Evolutionary conservation across 805 yeast species (phyloP).

Genomic region (Candida golubevii): DNA sequence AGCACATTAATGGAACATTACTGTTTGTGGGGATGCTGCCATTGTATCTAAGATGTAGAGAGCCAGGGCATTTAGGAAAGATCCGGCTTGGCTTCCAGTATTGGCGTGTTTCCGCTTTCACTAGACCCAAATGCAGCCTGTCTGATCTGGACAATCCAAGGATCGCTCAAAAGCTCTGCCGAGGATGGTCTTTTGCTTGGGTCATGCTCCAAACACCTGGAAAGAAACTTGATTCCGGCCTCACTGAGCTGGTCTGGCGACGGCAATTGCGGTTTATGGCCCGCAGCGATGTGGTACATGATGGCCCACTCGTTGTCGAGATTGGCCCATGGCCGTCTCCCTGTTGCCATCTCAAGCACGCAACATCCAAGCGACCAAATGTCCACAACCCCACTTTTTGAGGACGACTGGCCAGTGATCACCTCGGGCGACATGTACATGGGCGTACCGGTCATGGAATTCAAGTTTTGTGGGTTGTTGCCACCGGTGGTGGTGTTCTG

Average conservation of each 20-base stretch:
- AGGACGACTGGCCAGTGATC: conserved; percentile 68
- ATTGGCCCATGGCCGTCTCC: conserved; percentile 94
- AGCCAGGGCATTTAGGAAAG: neutral
- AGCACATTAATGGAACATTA: too few relatives aligned
- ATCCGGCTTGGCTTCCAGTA: conserved; percentile 23
- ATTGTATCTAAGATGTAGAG: conserved; percentile 3
- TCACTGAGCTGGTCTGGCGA: conserved; percentile 69
- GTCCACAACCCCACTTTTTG: conserved; percentile 66
- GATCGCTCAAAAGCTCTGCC: conserved; percentile 77
- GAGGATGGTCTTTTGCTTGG: conserved; percentile 81
- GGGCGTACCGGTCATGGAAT: conserved; percentile 84
- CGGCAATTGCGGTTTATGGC: conserved; percentile 86
- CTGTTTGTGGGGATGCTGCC: neutral
- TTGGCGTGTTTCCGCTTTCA: conserved; percentile 33
- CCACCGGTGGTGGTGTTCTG: conserved; percentile 5
- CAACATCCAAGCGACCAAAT: conserved; percentile 98
- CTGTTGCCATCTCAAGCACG: conserved; percentile 93
- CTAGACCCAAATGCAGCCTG: conserved; percentile 57
- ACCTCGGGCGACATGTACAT: conserved; percentile 99
- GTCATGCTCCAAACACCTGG: conserved; percentile 75
- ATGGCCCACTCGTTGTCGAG: conserved; percentile 97
- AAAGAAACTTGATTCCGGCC: conserved; percentile 66
- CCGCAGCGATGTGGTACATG: conserved; percentile 97
- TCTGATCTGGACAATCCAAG: conserved; percentile 79
- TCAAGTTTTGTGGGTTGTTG: conserved; percentile 25